These are phyloP conservation scores for Chenopodium quinoa DNA, from an alignment of 148 eudicot species.

Conservation along the genomic window DNA sequence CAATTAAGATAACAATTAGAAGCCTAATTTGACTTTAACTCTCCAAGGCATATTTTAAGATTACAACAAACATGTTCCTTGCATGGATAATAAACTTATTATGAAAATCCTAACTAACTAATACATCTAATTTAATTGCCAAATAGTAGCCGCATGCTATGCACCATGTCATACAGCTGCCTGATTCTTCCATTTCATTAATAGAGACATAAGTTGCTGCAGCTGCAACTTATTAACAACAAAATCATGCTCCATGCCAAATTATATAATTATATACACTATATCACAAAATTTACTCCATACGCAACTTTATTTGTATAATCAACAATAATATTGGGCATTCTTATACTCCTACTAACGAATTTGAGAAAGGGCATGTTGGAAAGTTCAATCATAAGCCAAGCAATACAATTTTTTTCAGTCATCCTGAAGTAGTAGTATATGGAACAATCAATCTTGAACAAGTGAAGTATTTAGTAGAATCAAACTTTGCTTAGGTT, in stretches of 20 bases:
- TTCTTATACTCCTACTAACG: background rate
- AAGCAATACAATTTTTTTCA: background rate
- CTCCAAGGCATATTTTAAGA: background rate
- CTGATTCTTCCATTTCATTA: background rate
- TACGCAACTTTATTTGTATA: background rate
- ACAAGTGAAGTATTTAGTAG: background rate
- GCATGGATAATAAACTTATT: background rate
- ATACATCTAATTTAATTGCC: background rate
- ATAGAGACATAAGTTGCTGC: background rate
- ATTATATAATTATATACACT: background rate
- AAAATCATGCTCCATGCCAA: conserved; percentile 2
- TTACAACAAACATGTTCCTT: background rate
- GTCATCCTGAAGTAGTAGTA: background rate
- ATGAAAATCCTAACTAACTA: background rate
- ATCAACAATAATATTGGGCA: background rate
- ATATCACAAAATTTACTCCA: background rate
- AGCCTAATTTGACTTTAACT: background rate
- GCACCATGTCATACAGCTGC: background rate
- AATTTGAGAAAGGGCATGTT: background rate
- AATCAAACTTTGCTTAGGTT: background rate
- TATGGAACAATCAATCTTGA: background rate
- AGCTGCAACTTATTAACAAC: background rate
- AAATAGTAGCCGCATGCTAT: background rate
- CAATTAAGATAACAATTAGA: background rate
- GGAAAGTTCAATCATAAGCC: background rate